A percentile compares a stretch with the other conserved stretches of the same genome.
Evolutionary conservation across 2,329 filamentous ascomycete species (phyloP).

Genomic region (Pseudogymnoascus pannorum): DNA sequence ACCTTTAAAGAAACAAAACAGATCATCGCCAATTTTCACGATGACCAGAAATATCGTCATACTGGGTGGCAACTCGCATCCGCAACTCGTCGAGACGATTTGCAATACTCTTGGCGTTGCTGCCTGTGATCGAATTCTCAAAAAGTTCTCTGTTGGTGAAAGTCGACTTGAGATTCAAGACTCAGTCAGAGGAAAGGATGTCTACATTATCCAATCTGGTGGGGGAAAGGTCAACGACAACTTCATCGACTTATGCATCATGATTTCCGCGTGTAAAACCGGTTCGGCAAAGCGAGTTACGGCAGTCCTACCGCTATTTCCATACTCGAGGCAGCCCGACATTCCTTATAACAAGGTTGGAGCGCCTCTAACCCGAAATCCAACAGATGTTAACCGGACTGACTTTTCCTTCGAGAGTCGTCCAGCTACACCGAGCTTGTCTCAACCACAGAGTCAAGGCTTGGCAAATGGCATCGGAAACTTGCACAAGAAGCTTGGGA

Average conservation of each 20-base stretch:
- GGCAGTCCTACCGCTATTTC: slow-evolving; percentile 89
- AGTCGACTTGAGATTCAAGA: slow-evolving; percentile 93
- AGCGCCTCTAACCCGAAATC: slow-evolving; percentile 71
- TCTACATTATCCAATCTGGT: slow-evolving; percentile 95
- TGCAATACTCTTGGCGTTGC: slow-evolving; percentile 84
- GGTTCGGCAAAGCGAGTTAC: slow-evolving; percentile 90
- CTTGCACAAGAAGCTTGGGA: slow-evolving; percentile 66
- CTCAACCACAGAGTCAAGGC: slow-evolving; percentile 57
- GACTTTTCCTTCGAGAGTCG: slow-evolving; percentile 88
- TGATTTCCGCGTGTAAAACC: slow-evolving; percentile 95
- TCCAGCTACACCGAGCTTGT: slow-evolving; percentile 74
- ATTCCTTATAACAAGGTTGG: slow-evolving; percentile 95
- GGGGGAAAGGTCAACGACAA: slow-evolving; percentile 92
- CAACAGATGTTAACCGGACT: slow-evolving; percentile 42
- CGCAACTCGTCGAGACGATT: slow-evolving; percentile 75
- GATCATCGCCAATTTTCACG: slow-evolving; percentile 6
- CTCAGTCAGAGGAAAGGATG: slow-evolving; percentile 95
- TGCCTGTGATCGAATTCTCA: slow-evolving; percentile 73
- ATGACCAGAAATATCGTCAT: slow-evolving; percentile 97
- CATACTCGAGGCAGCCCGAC: slow-evolving; percentile 93
- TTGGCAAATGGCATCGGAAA: slow-evolving; percentile 54
- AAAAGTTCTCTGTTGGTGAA: slow-evolving; percentile 92
- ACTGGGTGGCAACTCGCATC: slow-evolving; percentile 88
- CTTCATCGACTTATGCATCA: slow-evolving; percentile 93
- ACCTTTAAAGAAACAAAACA: slow-evolving; percentile 2